phyloP scores from a whole-genome alignment of 2,329 filamentous ascomycete genomes.

The Xylaria multiplex region DNA sequence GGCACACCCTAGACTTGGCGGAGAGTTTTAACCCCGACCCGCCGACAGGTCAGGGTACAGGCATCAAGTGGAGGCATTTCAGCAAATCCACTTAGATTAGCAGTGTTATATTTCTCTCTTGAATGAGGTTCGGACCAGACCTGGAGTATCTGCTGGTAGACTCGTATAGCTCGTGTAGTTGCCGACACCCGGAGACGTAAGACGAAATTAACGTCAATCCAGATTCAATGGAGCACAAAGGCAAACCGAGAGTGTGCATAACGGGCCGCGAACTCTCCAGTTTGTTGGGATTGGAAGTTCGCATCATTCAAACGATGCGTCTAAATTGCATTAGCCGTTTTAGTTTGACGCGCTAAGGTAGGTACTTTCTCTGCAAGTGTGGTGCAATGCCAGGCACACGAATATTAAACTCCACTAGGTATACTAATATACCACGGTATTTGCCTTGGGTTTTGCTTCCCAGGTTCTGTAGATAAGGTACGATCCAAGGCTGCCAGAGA shows the following conservation, averaged over 20 bases:
- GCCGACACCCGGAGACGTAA: neutral
- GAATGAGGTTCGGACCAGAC: neutral
- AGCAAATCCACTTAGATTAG: neutral
- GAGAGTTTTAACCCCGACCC: too few species aligned
- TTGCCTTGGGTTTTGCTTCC: neutral
- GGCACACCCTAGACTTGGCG: too few species aligned
- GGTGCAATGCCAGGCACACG: conserved; percentile 1
- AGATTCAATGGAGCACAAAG: neutral
- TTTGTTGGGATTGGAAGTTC: conserved; percentile 11
- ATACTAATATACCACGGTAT: neutral
- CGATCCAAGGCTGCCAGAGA: neutral
- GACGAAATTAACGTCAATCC: conserved; percentile 2
- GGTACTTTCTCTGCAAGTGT: neutral
- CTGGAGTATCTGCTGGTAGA: neutral
- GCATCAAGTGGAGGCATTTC: too few species aligned
- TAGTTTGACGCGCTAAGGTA: conserved; percentile 7
- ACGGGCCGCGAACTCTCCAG: conserved; percentile 11
- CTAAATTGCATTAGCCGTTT: neutral
- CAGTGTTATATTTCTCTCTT: neutral
- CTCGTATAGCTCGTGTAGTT: neutral
- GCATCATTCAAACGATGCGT: neutral
- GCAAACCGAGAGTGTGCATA: neutral
- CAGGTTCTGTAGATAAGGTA: neutral
- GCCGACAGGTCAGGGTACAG: too few species aligned
- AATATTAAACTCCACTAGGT: neutral